phyloP scores from a whole-genome alignment of 192 early-diverging fungal species.

The Rhizophagus prolifer region DNA sequence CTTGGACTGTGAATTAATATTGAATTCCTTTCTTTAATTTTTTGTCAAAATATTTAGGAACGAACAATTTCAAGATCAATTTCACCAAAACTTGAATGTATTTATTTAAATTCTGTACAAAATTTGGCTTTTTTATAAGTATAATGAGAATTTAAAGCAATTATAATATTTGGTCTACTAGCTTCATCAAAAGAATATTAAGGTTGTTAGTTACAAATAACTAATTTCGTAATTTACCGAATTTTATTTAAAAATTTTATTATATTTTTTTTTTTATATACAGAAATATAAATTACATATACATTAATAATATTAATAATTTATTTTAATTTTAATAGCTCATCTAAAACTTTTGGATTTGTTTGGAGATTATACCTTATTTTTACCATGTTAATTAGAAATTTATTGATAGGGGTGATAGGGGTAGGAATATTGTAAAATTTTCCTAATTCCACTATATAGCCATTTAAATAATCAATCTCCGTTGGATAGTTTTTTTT shows the following conservation, averaged over 20 bases:
- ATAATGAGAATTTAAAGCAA: not conserved
- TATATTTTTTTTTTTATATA: no score
- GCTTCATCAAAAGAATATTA: not conserved
- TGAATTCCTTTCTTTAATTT: not conserved
- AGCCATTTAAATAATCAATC: constrained; percentile 64
- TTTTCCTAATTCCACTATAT: constrained; percentile 47
- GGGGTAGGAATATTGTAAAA: constrained; percentile 39
- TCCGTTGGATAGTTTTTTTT: constrained; percentile 45
- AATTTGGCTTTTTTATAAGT: not conserved
- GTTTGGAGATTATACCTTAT: not conserved
- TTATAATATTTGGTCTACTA: constrained; percentile 12
- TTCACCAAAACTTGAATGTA: not conserved
- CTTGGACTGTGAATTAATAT: not conserved
- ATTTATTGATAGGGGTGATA: constrained; percentile 30
- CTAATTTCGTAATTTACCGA: no score
- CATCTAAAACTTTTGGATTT: not conserved
- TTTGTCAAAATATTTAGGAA: not conserved
- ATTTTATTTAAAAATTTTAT: no score
- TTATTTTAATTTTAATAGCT: not conserved
- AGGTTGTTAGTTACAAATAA: no score
- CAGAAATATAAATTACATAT: no score
- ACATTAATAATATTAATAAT: no score
- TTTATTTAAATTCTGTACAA: not conserved
- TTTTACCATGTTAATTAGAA: constrained; percentile 31
- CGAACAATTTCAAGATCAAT: constrained; percentile 17